Percentiles rank a stretch among this genome's conserved stretches.
Conservation (phyloP, 2,329 filamentous ascomycete genomes). For the Kalaharituber pfeilii region DNA sequence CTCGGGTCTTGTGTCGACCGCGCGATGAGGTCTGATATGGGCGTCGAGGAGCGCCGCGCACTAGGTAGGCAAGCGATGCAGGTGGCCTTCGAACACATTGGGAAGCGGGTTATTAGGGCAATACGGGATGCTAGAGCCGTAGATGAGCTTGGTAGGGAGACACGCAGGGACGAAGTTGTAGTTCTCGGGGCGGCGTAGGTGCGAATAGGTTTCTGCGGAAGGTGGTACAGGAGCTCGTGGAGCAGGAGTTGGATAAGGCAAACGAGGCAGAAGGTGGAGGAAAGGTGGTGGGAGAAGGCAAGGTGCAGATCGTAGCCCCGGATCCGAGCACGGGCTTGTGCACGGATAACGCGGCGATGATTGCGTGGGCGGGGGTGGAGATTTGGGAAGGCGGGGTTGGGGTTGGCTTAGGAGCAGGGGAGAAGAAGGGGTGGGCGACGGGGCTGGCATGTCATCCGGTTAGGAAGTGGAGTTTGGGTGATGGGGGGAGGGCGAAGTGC, state of each 20-base stretch:
- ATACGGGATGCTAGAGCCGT: too few species aligned
- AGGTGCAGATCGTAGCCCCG: conserved; percentile 53
- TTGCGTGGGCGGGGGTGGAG: conserved; percentile 81
- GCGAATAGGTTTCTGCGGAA: conserved; percentile 63
- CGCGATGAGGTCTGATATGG: conserved; percentile 34
- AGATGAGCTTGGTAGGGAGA: too few species aligned
- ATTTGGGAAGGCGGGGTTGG: conserved; percentile 59
- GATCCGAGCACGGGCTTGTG: conserved; percentile 54
- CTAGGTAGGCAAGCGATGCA: conserved; percentile 62
- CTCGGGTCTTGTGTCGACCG: conserved; percentile 48
- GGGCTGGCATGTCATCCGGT: conserved; percentile 42
- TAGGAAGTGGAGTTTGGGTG: conserved; percentile 42
- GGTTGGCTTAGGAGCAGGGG: not conserved
- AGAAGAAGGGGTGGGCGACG: conserved; percentile 35
- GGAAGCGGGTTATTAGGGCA: conserved; percentile 53
- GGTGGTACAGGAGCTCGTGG: conserved; percentile 30
- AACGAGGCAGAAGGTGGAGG: not conserved
- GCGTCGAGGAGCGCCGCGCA: conserved; percentile 42
- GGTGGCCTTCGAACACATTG: conserved; percentile 73
- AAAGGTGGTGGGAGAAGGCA: conserved; percentile 34
- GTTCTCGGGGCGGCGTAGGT: conserved; percentile 86
- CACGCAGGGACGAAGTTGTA: conserved; percentile 27
- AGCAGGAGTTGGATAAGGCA: not conserved
- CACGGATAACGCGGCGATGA: conserved; percentile 96
- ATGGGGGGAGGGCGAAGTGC: conserved; percentile 1